A percentile compares a stretch with the other conserved stretches of the same genome.
Evolutionary conservation across 2,329 filamentous ascomycete species (phyloP).

Genomic region (Aspergillus melleus): DNA sequence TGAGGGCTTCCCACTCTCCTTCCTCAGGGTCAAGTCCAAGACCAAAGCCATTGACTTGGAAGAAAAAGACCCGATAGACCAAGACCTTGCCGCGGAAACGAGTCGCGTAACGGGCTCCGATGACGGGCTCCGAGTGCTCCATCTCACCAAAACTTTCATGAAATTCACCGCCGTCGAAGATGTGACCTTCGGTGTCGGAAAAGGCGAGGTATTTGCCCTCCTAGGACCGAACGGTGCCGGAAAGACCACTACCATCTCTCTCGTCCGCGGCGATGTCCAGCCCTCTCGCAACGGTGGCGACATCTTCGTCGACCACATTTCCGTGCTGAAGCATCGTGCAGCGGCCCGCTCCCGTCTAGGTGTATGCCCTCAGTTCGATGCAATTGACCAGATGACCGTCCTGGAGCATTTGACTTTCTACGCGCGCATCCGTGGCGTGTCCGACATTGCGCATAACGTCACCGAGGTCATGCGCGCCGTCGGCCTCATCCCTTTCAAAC

Average conservation of each 20-base stretch:
- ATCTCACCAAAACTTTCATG: slow-evolving; percentile 78
- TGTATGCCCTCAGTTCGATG: slow-evolving; percentile 88
- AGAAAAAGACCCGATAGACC: slow-evolving; percentile 41
- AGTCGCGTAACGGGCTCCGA: slow-evolving; percentile 59
- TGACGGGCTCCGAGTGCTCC: slow-evolving; percentile 74
- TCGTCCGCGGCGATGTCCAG: slow-evolving; percentile 84
- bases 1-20: slow-evolving; percentile 65
- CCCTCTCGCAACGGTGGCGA: slow-evolving; percentile 72
- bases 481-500: slow-evolving; percentile 68
- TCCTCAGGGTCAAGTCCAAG: slow-evolving; percentile 48
- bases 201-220: slow-evolving; percentile 66
- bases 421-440: slow-evolving; percentile 76
- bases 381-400: slow-evolving; percentile 88
- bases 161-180: slow-evolving; percentile 67
- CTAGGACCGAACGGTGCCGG: slow-evolving; percentile 90
- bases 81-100: slow-evolving; percentile 66
- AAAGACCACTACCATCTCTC: slow-evolving; percentile 75
- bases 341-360: slow-evolving; percentile 75
- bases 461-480: slow-evolving; percentile 76
- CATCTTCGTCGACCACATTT: slow-evolving; percentile 75
- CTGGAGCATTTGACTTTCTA: slow-evolving; percentile 86
- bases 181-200: no score
- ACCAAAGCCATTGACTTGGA: slow-evolving; percentile 37
- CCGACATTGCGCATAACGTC: slow-evolving; percentile 75
- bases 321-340: slow-evolving; percentile 70